Evolutionary conservation across 805 yeast species (phyloP).

Genomic region (Starmerella riodocensis): DNA sequence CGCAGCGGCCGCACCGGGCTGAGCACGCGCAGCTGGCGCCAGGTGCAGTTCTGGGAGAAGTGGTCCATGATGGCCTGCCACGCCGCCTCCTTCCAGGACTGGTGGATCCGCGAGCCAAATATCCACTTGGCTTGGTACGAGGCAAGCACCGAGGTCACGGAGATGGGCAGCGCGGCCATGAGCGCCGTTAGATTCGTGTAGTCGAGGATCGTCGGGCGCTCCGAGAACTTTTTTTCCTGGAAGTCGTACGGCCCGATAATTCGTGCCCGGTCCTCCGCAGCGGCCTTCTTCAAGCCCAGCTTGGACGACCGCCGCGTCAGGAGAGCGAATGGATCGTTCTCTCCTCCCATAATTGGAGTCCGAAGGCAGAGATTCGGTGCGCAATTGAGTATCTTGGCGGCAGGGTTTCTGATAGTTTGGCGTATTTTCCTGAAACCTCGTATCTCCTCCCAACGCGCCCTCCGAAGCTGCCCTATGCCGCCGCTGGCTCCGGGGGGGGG

Average conservation of each 20-base stretch:
- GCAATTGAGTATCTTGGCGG: no score
- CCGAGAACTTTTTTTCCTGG: slow-evolving; percentile 9
- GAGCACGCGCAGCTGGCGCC: slow-evolving; percentile 18
- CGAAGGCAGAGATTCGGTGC: no score
- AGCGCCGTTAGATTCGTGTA: slow-evolving; percentile 7
- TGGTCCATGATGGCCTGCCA: slow-evolving; percentile 13
- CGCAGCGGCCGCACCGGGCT: slow-evolving; percentile 19
- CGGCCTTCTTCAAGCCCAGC: no score
- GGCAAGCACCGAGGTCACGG: slow-evolving; percentile 1
- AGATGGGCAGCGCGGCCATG: slow-evolving; percentile 8
- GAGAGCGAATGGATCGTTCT: no score
- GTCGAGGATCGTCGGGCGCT: slow-evolving; percentile 7
- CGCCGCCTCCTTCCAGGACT: slow-evolving; percentile 1
- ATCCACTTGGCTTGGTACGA: slow-evolving; percentile 3
- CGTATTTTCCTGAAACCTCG: no score
- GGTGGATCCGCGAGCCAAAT: slow-evolving; percentile 2
- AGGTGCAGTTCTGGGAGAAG: slow-evolving; percentile 11
- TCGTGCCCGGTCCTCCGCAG: neutral
- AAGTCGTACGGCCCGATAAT: slow-evolving; percentile 16
- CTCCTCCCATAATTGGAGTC: no score
- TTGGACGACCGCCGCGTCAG: no score
- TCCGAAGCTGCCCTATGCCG: no score
- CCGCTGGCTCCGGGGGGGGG: no score
- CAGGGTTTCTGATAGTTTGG: no score
- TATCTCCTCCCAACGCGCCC: no score